Base-by-base conservation (phyloP, 106 monocot species). In the Dendrobium chrysotoxum region DNA sequence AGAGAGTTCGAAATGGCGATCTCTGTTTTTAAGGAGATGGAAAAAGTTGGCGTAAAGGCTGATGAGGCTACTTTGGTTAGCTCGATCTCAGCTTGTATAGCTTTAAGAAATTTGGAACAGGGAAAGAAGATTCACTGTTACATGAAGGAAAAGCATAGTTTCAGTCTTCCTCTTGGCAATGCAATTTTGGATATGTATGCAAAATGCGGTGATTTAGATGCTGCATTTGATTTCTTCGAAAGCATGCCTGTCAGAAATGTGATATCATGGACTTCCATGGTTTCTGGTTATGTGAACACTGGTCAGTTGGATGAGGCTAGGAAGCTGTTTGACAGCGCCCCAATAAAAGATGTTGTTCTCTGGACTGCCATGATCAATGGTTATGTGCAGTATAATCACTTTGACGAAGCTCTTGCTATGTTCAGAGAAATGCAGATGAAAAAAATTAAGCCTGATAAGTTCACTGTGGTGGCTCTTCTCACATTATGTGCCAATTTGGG, bases 51-150 rank as follows among this genome's bases (percentile, higher is more conserved):
- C 5, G 71, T 90, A 41, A 61, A 72, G 77, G 82, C 79, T 58
- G 85, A 88, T 58, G 90, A 87, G 40, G 85, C 81, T 42, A 90
- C 87, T 57, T 67, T 90, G 10, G 87, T 90, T 5, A 90, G 80
- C 83, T 83, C 76, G 1, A 82, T 90, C 28, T 87, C 90, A 8
- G 87, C 90, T 77, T 90, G 87, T 47, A 31, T 38, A 42, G 25
- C 80, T 68, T 18, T 76, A 30, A 75, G 83, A 39, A 78, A 90
- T 54, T 50, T 90, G 75, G 83, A 85, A 50, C 10, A 83, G 30
- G 87, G 87, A 21, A 90, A 46, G 70, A 83, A 38, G 21, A 80
- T 90, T 76, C 87, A 87, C 35, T 1, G 10, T 47, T 76, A 25
- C 76, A 79, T 87, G 79, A 53, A 77, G 26, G 64, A 75, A 40